Base-by-base conservation (phyloP, 371 early-diverging fungal species). In the Zychaea mexicana region DNA sequence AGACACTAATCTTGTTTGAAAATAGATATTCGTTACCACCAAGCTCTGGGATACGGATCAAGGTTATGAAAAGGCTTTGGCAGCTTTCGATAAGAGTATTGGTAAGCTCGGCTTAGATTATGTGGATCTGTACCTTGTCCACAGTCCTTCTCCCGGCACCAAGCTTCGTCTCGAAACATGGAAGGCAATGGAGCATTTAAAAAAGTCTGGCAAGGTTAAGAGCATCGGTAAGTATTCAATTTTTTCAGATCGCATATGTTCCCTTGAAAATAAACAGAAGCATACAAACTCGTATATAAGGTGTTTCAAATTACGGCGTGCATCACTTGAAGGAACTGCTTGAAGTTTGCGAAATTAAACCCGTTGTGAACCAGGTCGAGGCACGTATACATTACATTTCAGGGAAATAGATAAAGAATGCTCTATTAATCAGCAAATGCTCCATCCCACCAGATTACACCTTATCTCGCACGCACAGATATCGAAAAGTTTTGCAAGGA, bases 111-210 rank as follows among this genome's bases (percentile, higher is more conserved):
- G 83, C 7, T 61, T 82, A 12, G 83, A 82, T 24, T 91, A 90
- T 63, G 71, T 93, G 47, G 92, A 93, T 72, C 74, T 93, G 13
- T 91, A 88, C 60, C 72, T 92, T 33, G 85, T 92, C 49, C 92
- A 93, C 64, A 84, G 87, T 32, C 89, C 89, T 8, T 71, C 70
- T 61, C 87, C 79, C 53, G 87, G 78, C 28, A 70, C 76, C 39
- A 62, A 81, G 30, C 67, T 65, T 36, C 80, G 77, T 30, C 60
- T 62, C 13, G 81, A 78, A 32, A 74, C 73, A 19, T 82, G 82
- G 77, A 78, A 75, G 19, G 83, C 81, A 10, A 52, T 81, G 19
- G 70, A 83, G 55, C 76, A 83, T 26, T 46, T 77, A 28, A 69
- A 76, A 21, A 67, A 67, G 17, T 62, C 67, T 21, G 82, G 81